Base-by-base conservation (phyloP, 2,329 filamentous ascomycete genomes). In the Aspergillus versicolor region DNA sequence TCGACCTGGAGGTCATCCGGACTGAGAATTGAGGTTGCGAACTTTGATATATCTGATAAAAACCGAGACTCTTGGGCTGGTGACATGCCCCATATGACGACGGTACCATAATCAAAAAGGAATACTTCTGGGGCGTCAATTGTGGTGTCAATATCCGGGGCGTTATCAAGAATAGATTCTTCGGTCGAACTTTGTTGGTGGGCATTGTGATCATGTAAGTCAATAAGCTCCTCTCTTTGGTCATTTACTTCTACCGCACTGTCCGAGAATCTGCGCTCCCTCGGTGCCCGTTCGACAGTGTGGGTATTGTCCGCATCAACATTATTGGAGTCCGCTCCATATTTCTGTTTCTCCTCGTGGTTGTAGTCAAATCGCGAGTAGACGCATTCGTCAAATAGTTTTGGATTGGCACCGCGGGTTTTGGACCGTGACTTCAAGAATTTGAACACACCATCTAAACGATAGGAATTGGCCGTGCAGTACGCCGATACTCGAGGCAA, bases 41-140 rank as follows among this genome's bases (percentile, higher is more conserved):
- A 99, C 70, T 94, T 96, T 56, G 91, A 86, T 60, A 99, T 89
- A 67, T 99, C 93, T 66, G 94, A 94, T 15, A 99, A 79, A 70
- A 99, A 96, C 40, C 90, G 86, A 63, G 90, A 88, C 77, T 99
- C 94, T 66, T 99, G 89, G 30, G 85, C 82, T n/a, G 89, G 81
- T 0, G 90, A 88, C 94, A 99, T 97, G 65, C 94, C 94, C 94
- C 94, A 99, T 71, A 97, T 92, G 13, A 99, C 94, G 5, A 97
- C 91, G 2, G 96, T 96, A 58, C 94, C 94, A 70, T 99, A 99
- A 70, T 97, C 91, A 69, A 97, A 99, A 12, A 99, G 81, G 72
- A 99, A 99, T 2, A 97, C 84, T 73, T 99, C 94, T 0, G 94
- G 92, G 1, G 90, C 96, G 74, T 97, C 91, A 3, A 97, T 88